Percentiles rank a stretch among this genome's conserved stretches.
Evolutionary conservation across 768 basidiomycete species (phyloP).

Genomic region (Lactarius sanguifluus): DNA sequence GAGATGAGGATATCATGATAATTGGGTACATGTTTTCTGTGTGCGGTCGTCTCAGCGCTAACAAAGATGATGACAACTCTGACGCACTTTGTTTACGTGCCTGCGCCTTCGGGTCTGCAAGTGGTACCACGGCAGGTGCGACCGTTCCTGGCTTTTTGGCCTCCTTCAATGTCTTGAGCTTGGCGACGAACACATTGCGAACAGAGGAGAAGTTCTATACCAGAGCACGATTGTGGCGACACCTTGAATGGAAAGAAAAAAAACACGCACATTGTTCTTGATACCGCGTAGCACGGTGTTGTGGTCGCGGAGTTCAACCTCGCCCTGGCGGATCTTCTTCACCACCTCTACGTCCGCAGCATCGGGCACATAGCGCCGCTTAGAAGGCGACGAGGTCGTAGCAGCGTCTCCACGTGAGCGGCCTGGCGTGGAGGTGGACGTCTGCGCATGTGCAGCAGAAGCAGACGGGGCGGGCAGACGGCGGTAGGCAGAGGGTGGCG

Average conservation of each 20-base stretch:
- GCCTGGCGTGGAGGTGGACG: conserved; percentile 25
- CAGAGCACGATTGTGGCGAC: not conserved
- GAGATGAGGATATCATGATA: conserved; percentile 95
- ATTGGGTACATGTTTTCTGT: conserved; percentile 83
- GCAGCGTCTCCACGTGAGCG: conserved; percentile 26
- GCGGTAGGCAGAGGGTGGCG: conserved; percentile 34
- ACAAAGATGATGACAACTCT: not conserved
- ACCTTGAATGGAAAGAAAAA: not conserved
- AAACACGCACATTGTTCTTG: conserved; percentile 71
- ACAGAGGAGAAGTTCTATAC: conserved; percentile 83
- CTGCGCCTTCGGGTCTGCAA: conserved; percentile 55
- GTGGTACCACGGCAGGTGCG: conserved; percentile 39
- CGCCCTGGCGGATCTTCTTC: conserved; percentile 75
- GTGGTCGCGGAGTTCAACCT: conserved; percentile 79
- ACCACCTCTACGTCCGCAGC: conserved; percentile 77
- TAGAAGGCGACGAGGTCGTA: conserved; percentile 45
- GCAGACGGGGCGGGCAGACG: conserved; percentile 16
- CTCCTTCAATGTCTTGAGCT: conserved; percentile 76
- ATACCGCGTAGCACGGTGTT: conserved; percentile 80
- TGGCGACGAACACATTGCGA: conserved; percentile 64
- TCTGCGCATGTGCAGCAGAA: conserved; percentile 31
- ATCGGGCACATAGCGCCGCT: conserved; percentile 80
- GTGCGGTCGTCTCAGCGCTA: not conserved
- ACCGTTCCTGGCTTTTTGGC: conserved; percentile 52
- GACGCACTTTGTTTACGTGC: conserved; percentile 70